These are phyloP conservation scores for Neurospora sp. DNA, from an alignment of 2,329 filamentous ascomycete genomes.

Conservation along the genomic window DNA sequence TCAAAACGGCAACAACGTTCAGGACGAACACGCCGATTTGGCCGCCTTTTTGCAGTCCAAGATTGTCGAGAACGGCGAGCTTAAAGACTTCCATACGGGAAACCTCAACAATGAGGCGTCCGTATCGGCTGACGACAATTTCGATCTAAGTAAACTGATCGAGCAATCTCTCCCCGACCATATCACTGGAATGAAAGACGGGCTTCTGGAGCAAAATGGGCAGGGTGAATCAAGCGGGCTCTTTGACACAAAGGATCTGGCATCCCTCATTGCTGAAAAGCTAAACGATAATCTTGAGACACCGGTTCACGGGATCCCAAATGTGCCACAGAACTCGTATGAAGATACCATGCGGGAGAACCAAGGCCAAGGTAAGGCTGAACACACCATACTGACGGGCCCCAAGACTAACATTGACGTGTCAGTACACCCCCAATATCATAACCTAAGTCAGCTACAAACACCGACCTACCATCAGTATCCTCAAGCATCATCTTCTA, in stretches of 20 bases:
- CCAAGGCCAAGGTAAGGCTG: constrained; percentile 7
- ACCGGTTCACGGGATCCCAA: constrained; percentile 10
- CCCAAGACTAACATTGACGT: neutral
- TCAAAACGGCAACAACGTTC: neutral
- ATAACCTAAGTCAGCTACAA: constrained; percentile 11
- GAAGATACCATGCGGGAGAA: constrained; percentile 1
- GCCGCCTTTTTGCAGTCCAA: constrained; percentile 15
- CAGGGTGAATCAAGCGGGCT: neutral
- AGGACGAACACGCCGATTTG: constrained; percentile 11
- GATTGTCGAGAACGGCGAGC: constrained; percentile 4
- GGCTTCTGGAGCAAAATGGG: neutral
- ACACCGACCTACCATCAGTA: constrained; percentile 10
- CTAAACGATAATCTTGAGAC: constrained; percentile 9
- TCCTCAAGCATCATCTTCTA: constrained; percentile 14
- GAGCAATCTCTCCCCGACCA: constrained; percentile 12
- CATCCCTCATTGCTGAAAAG: constrained; percentile 14
- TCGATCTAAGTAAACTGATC: constrained; percentile 13
- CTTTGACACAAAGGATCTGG: constrained; percentile 12
- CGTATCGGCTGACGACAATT: neutral
- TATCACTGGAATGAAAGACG: constrained; percentile 6
- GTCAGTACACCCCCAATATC: constrained; percentile 9
- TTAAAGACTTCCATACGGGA: constrained; percentile 3
- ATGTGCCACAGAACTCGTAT: constrained; percentile 3
- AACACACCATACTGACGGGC: neutral
- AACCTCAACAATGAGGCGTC: neutral